Conservation (phyloP, 1,284 basidiomycete species). For the Naganishia liquefaciens region DNA sequence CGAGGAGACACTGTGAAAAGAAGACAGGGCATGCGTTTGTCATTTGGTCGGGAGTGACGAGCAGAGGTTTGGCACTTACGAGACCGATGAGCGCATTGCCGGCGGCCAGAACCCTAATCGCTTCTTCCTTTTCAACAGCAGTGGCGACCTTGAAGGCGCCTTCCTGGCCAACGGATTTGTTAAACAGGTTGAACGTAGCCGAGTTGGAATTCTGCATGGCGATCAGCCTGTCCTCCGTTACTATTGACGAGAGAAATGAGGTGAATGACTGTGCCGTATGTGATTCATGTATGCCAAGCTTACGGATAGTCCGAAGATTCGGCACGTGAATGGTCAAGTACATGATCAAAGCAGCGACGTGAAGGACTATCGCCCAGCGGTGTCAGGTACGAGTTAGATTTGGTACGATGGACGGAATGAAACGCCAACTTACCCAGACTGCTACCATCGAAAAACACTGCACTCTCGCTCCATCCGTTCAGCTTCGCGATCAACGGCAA, state of each 20-base stretch:
- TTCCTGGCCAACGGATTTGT: neutral
- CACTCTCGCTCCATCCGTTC: constrained; percentile 81
- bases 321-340: constrained; percentile 79
- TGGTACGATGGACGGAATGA: neutral
- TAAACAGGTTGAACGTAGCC: constrained; percentile 2
- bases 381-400: neutral
- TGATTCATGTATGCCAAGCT: neutral
- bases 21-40: neutral
- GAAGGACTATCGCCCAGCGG: constrained; percentile 60
- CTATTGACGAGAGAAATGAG: neutral
- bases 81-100: constrained; percentile 78
- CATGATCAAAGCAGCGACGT: constrained; percentile 70
- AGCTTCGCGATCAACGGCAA: constrained; percentile 73
- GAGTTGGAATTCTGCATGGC: constrained; percentile 7
- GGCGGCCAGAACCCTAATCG: constrained; percentile 74
- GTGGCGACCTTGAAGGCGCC: constrained; percentile 45
- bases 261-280: neutral
- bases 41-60: neutral
- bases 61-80: constrained; percentile 53
- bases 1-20: constrained; percentile 40
- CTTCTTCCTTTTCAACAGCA: constrained; percentile 67
- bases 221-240: constrained; percentile 18
- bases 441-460: constrained; percentile 87
- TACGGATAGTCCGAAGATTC: constrained; percentile 64
- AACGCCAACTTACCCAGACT: constrained; percentile 63